Evolutionary conservation across 495 filamentous ascomycete genomes (phyloP), one percentile per base, ranked within the genome.

Genomic region (Penicillium cataractarum): DNA sequence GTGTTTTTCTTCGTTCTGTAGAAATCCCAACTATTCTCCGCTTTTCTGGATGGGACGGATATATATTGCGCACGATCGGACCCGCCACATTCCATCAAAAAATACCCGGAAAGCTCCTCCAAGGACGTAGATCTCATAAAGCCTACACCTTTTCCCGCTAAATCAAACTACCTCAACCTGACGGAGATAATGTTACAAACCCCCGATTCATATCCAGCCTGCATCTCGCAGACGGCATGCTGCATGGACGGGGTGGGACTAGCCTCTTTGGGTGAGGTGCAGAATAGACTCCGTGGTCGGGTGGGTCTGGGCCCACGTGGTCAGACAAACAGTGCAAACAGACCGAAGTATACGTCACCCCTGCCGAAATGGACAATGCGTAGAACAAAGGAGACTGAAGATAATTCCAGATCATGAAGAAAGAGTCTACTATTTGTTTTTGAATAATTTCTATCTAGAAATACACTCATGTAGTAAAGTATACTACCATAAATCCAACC

Each of bases 401-500:
- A 19, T 27, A 27, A 17, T 13, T 26, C 4, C 4, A n/a, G 17
- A 31, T 31, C 49, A 17, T 52, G 17, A 24, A 56, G 4, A 13
- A 56, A 40, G 2, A 55, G 32, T 56, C 10, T n/a, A 12, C 35
- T 17, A 42, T 1, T 26, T 4, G 3, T 56, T 52, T 31, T 17
- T 19, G 31, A 24, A 32, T 56, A 55, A 27, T 54, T 4, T 29
- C 24, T 55, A 9, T 29, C 27, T 48, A 50, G 17, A 50, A 31
- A 37, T 52, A 58, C n/a, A 56, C 55, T 58, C 80, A 90, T 56
- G 86, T 86, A 2, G 87, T 90, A 75, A 97, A 94, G 75, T 92
- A 97, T 40, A 99, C 91, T 26, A 97, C 92, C 82, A 91, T 85
- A 72, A 97, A 97, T 21, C 95, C 93, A 56, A 98, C 70, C 94